Conservation (phyloP, 805 yeast genomes). For the Wickerhamiella domercqiae region DNA sequence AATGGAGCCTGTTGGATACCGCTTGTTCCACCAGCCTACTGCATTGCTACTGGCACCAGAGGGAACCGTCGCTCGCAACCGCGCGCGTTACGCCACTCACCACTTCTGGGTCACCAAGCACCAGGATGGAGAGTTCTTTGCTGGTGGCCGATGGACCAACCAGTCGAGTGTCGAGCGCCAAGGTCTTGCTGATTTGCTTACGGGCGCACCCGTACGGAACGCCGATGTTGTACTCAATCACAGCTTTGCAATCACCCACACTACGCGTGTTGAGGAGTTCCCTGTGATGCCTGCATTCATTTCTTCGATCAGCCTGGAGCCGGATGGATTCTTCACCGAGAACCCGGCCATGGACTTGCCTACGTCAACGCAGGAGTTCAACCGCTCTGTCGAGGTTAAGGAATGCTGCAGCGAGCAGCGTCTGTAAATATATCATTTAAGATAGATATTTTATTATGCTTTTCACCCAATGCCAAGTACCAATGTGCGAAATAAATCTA, state of each 20-base stretch:
- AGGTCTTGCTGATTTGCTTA: slow-evolving; percentile 18
- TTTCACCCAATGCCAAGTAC: too few species aligned
- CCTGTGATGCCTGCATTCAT: slow-evolving; percentile 82
- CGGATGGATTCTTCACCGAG: slow-evolving; percentile 59
- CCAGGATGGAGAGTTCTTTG: slow-evolving; percentile 52
- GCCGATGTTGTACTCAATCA: slow-evolving; percentile 69
- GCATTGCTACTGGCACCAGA: slow-evolving; percentile 58
- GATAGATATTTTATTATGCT: too few species aligned
- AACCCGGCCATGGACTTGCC: slow-evolving; percentile 74
- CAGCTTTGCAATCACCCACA: slow-evolving; percentile 69
- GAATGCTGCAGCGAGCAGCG: slow-evolving; percentile 17
- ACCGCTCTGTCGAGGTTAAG: slow-evolving; percentile 35
- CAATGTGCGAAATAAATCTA: too few species aligned
- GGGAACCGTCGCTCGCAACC: slow-evolving; percentile 46
- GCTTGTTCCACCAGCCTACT: slow-evolving; percentile 55
- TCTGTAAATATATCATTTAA: slow-evolving; percentile 9
- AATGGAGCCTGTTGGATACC: slow-evolving; percentile 61
- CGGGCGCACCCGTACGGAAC: slow-evolving; percentile 46
- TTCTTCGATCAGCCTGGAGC: slow-evolving; percentile 48
- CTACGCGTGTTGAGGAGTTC: slow-evolving; percentile 75
- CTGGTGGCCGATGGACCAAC: slow-evolving; percentile 79
- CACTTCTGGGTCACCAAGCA: slow-evolving; percentile 74
- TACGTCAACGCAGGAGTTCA: slow-evolving; percentile 47
- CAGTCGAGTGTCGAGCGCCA: slow-evolving; percentile 56
- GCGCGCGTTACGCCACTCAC: slow-evolving; percentile 62